phyloP scores from a whole-genome alignment of 23 red algal species.

The Gracilaria gracilis region DNA sequence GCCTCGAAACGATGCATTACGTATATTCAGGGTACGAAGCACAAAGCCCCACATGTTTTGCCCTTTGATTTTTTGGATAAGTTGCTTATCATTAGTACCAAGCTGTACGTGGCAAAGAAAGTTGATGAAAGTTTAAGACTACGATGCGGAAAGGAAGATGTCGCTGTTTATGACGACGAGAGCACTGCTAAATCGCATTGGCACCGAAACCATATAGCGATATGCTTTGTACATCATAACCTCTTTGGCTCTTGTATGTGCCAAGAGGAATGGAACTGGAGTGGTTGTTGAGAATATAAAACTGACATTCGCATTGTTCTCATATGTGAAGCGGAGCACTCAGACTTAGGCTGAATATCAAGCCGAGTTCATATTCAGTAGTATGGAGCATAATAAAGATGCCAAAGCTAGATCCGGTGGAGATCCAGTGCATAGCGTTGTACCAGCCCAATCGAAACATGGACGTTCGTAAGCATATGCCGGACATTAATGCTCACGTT shows the following conservation, averaged over 20 bases:
- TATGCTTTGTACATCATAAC: constrained; percentile 98
- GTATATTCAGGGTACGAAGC: constrained; percentile 85
- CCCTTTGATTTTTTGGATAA: constrained; percentile 94
- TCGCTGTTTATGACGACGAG: constrained; percentile 76
- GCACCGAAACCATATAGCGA: constrained; percentile 86
- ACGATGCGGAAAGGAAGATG: constrained; percentile 93
- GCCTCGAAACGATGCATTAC: constrained; percentile 93
- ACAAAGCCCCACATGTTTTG: constrained; percentile 89
- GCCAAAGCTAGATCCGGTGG: not conserved
- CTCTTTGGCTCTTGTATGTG: constrained; percentile 83
- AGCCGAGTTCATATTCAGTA: constrained; percentile 87
- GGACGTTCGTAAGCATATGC: no score
- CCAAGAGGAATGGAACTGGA: constrained; percentile 74
- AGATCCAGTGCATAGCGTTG: constrained; percentile 6
- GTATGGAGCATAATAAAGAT: constrained; percentile 22
- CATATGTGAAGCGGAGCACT: constrained; percentile 88
- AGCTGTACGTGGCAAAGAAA: constrained; percentile 84
- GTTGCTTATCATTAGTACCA: constrained; percentile 92
- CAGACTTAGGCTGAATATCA: constrained; percentile 86
- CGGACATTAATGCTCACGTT: no score
- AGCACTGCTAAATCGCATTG: constrained; percentile 85
- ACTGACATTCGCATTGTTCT: constrained; percentile 84
- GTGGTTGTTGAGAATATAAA: constrained; percentile 97
- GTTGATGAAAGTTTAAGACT: constrained; percentile 79
- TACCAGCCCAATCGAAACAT: not conserved